A percentile compares a stretch with the other conserved stretches of the same genome.
Conservation (phyloP, 495 filamentous ascomycete genomes). For the Geopyxis carbonaria region DNA sequence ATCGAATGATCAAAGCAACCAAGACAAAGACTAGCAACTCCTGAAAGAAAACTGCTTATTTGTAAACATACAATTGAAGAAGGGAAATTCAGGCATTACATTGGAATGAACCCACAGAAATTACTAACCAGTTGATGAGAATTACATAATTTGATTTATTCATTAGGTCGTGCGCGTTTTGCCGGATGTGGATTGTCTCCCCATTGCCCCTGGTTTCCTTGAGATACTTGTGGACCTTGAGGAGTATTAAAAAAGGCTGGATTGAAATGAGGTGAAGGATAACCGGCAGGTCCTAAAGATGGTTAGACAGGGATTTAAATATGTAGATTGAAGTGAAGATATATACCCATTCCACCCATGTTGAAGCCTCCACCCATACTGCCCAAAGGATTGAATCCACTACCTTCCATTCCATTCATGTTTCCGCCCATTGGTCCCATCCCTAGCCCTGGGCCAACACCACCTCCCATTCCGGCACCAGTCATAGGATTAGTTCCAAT, state of each 20-base stretch:
- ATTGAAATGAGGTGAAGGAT: constrained; percentile 47
- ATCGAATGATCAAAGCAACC: too few relatives aligned
- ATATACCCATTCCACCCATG: constrained; percentile 23
- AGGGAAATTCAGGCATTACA: too few relatives aligned
- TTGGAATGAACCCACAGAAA: too few relatives aligned
- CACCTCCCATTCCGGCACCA: constrained; percentile 38
- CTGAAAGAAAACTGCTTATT: too few relatives aligned
- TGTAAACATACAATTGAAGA: too few relatives aligned
- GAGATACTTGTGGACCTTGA: constrained; percentile 18
- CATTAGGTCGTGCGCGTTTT: constrained; percentile 23
- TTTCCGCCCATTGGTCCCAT: constrained; percentile 35
- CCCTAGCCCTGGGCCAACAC: constrained; percentile 48
- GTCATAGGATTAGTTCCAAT: constrained; percentile 35
- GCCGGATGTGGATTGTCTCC: constrained; percentile 21
- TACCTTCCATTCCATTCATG: constrained; percentile 36
- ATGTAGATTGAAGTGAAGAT: background rate
- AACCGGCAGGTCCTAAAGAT: constrained; percentile 21
- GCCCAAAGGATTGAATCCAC: constrained; percentile 26
- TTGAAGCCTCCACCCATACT: constrained; percentile 24
- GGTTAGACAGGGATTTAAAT: constrained; percentile 4
- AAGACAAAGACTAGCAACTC: too few relatives aligned
- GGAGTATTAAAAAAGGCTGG: constrained; percentile 68
- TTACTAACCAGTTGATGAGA: too few relatives aligned
- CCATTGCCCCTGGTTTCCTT: constrained; percentile 20
- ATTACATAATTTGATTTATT: too few relatives aligned